Percentiles rank a stretch among this genome's conserved stretches.
Evolutionary conservation across 2,329 filamentous ascomycete species (phyloP).

Genomic region (Cytospora schulzeri): DNA sequence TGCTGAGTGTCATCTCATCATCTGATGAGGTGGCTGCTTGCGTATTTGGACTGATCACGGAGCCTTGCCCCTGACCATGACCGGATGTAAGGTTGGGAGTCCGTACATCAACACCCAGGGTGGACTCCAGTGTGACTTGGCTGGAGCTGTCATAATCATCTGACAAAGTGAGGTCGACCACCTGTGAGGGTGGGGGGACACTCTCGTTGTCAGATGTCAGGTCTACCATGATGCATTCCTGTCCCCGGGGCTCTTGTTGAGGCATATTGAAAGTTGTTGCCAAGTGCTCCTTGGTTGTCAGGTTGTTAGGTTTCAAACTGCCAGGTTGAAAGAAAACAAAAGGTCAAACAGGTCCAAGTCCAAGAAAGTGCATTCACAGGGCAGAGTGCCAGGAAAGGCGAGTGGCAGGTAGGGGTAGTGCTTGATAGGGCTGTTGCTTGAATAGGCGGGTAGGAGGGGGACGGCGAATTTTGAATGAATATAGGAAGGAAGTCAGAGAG

Average conservation of each 20-base stretch:
- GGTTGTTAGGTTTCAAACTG: too few relatives aligned
- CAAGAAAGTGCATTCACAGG: too few relatives aligned
- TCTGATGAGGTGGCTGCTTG: neutral
- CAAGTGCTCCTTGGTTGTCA: neutral
- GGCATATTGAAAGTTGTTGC: neutral
- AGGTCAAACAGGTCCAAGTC: too few relatives aligned
- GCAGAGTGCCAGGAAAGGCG: too few relatives aligned
- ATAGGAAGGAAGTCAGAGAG: too few relatives aligned
- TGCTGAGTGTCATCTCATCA: neutral
- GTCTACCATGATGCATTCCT: neutral
- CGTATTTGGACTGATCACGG: neutral
- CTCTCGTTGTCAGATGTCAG: neutral
- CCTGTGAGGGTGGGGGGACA: neutral
- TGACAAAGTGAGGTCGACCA: neutral
- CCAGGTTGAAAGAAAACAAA: too few relatives aligned
- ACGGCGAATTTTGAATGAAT: too few relatives aligned
- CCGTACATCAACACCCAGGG: neutral
- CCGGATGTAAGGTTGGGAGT: constrained; percentile 3
- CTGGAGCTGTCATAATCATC: neutral
- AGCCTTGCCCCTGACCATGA: neutral
- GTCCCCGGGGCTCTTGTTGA: neutral
- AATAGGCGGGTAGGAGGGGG: too few relatives aligned
- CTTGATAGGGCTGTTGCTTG: too few relatives aligned
- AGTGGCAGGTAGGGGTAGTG: too few relatives aligned
- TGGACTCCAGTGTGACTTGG: neutral